Evolutionary conservation across 768 basidiomycete genomes (phyloP), one percentile per base, ranked within the genome.

Genomic region (Tulasnella sp.): DNA sequence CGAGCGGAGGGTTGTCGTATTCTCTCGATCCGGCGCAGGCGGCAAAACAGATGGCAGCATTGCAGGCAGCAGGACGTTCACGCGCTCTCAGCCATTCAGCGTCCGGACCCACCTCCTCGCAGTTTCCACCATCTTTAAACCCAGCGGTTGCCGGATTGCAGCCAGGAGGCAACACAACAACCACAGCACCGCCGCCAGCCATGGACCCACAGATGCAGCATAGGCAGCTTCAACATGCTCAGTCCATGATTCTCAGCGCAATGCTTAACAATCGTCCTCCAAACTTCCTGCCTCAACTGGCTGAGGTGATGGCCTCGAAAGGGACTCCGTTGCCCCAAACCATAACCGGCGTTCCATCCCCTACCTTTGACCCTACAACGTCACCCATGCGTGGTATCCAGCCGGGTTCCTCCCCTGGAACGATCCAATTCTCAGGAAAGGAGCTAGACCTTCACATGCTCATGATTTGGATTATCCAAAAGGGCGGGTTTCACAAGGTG

Each of bases 11-110:
- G 38, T 46, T 74, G 74, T 74, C 81, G 74, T 81, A 73, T 78
- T 48, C 80, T 73, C 80, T 93, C 81, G 92, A 94, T 85, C 87
- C 92, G 80, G 88, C 89, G 75, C 88, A 90, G 71, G 90, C 88
- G 74, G 92, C 92, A 80, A 95, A 94, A 85, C 94, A 95, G 86
- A 92, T 94, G 90, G 92, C 92, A 40, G 92, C 92, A 14, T 89
- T 94, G 82, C 91, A 88, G 82, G 91, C 89, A 77, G 91, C 88
- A 74, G 90, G 88, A 82, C 88, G 90, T 82, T 89, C 90, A 83
- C 88, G 91, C 85, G 88, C 89, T 82, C 86, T 87, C 80, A 89
- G 89, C 83, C 90, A 89, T 81, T 85, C 83, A 82, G 83, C 88
- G 87, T 80, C 85, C 81, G 82, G 85, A 84, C 81, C 85, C 90